Percentiles rank a stretch among this genome's conserved stretches.
These are phyloP conservation scores for Metarhizium sp. DNA, from an alignment of 2,329 filamentous ascomycete species.

Conservation along the genomic window DNA sequence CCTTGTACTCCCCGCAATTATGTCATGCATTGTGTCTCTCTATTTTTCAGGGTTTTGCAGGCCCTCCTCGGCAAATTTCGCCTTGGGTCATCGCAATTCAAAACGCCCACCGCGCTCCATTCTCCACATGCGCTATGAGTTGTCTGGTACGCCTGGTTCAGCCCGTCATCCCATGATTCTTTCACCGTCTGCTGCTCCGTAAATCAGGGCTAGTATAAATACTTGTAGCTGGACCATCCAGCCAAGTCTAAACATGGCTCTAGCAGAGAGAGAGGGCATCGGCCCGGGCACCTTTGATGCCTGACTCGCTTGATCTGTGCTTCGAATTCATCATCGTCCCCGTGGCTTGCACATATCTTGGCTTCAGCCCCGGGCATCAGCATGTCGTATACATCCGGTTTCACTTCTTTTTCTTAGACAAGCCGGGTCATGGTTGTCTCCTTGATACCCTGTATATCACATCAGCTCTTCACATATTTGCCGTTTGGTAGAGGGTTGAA, in stretches of 20 bases:
- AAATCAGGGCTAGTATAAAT: constrained; percentile 12
- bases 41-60: constrained; percentile 20
- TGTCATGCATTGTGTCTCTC: constrained; percentile 33
- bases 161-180: constrained; percentile 1
- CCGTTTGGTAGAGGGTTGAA: background rate
- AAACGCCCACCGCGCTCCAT: background rate
- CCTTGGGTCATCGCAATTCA: constrained; percentile 3
- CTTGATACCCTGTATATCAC: constrained; percentile 3
- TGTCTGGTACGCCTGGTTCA: constrained; percentile 1
- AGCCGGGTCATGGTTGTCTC: background rate
- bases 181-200: background rate
- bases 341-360: constrained; percentile 8
- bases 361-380: constrained; percentile 6
- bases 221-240: constrained; percentile 10
- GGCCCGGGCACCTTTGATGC: constrained; percentile 14
- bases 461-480: constrained; percentile 2
- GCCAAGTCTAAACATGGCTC: constrained; percentile 14
- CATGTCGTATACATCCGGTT: background rate
- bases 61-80: constrained; percentile 24
- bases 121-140: constrained; percentile 9
- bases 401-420: background rate
- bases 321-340: constrained; percentile 1
- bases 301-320: constrained; percentile 10
- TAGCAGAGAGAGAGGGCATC: background rate
- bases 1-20: constrained; percentile 29